Evolutionary conservation across 192 early-diverging fungal species (phyloP).

Genomic region (Neocallimastix lanati): DNA sequence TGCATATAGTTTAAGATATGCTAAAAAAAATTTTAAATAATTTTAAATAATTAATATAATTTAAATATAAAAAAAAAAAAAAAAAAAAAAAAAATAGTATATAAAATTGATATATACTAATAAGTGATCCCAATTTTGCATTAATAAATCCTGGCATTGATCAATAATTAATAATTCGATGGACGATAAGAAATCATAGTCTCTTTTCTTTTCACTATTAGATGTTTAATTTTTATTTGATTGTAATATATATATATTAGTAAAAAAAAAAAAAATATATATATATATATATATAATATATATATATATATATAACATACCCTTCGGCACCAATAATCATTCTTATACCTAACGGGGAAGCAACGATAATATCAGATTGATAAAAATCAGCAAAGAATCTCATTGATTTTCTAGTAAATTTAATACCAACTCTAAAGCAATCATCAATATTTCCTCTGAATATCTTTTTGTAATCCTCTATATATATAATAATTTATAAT

Average conservation of each 20-base stretch:
- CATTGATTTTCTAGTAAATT: constrained; percentile 67
- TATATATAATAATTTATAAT: too few species aligned
- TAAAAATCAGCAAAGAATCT: constrained; percentile 83
- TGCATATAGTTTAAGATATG: constrained; percentile 73
- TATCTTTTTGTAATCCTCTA: constrained; percentile 55
- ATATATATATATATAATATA: too few species aligned
- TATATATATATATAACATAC: constrained; percentile 16
- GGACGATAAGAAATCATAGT: constrained; percentile 84
- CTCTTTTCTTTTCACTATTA: constrained; percentile 60
- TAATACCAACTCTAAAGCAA: constrained; percentile 79
- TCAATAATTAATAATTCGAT: constrained; percentile 82
- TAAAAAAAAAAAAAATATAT: too few species aligned
- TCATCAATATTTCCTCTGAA: constrained; percentile 95
- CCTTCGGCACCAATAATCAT: constrained; percentile 68
- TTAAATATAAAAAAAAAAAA: too few species aligned
- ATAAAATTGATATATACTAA: constrained; percentile 23
- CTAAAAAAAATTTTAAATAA: too few species aligned
- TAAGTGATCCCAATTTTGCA: constrained; percentile 99
- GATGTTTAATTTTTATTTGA: too few species aligned
- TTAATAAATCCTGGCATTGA: constrained; percentile 64
- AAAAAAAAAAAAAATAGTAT: too few species aligned
- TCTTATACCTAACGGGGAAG: constrained; percentile 77
- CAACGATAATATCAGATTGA: constrained; percentile 73
- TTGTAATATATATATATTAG: too few species aligned
- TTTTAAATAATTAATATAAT: too few species aligned